A percentile compares a stretch with the other conserved stretches of the same genome.
Conservation (phyloP, 1,139 yeast species). For the Yamadazyma membranifaciens region DNA sequence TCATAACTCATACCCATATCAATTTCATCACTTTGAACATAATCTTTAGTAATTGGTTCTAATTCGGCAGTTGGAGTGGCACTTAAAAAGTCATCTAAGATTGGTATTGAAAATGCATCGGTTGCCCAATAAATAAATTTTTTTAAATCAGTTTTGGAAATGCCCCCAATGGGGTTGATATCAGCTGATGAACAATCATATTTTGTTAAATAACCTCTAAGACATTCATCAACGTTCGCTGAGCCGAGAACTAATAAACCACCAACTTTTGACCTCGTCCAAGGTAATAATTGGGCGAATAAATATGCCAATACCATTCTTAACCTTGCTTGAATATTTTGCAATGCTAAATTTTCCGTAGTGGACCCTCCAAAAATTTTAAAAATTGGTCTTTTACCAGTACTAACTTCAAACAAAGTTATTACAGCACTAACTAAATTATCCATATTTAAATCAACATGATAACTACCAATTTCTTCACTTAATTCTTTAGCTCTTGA, state of each 20-base stretch:
- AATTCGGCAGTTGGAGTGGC: constrained; percentile 98
- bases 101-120: constrained; percentile 66
- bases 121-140: constrained; percentile 81
- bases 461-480: constrained; percentile 77
- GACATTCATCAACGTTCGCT: constrained; percentile 97
- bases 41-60: constrained; percentile 89
- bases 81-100: constrained; percentile 70
- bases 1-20: constrained; percentile 99
- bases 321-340: constrained; percentile 92
- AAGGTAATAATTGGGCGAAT: constrained; percentile 92
- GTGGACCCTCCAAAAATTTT: constrained; percentile 91
- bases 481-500: constrained; percentile 80
- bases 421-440: constrained; percentile 72
- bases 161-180: constrained; percentile 95
- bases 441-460: constrained; percentile 91
- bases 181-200: constrained; percentile 98
- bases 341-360: constrained; percentile 89
- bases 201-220: constrained; percentile 92
- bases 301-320: constrained; percentile 93
- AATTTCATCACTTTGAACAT: constrained; percentile 92
- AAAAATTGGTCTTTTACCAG: constrained; percentile 85
- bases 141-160: constrained; percentile 89
- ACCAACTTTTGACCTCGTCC: constrained; percentile 77
- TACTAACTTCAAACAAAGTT: constrained; percentile 77
- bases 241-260: constrained; percentile 90